These are phyloP conservation scores for Teratosphaeria pseudoeucalypti DNA, from an alignment of 2,329 filamentous ascomycete species.

Conservation along the genomic window DNA sequence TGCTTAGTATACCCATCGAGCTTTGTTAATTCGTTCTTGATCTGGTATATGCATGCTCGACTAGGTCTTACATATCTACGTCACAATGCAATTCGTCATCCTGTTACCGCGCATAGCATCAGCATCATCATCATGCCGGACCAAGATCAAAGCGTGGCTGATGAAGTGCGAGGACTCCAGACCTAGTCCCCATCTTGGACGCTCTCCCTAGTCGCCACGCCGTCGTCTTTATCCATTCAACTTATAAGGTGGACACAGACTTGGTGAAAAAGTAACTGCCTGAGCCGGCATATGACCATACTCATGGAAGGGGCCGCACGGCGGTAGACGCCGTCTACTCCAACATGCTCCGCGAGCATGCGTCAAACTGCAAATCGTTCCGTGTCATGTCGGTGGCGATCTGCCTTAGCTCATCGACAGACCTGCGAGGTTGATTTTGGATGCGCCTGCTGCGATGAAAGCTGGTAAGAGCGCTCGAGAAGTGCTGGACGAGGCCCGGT, in stretches of 20 bases:
- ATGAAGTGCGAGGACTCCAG: not conserved
- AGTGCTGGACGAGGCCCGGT: not conserved
- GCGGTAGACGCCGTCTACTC: not conserved
- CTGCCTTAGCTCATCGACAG: not conserved
- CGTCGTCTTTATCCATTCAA: not conserved
- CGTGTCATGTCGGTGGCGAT: not conserved
- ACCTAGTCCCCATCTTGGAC: not conserved
- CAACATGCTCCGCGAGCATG: not conserved
- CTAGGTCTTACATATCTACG: not conserved
- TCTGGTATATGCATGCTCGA: not conserved
- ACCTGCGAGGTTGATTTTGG: not conserved
- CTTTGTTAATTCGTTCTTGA: not conserved
- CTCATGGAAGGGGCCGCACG: not conserved
- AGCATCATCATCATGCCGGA: too few relatives aligned
- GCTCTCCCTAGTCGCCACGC: not conserved
- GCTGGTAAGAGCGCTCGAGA: not conserved
- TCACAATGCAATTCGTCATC: not conserved
- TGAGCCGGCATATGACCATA: not conserved
- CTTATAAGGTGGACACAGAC: not conserved
- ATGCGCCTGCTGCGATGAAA: not conserved
- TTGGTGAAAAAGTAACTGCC: not conserved
- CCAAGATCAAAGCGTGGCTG: too few relatives aligned
- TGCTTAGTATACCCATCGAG: not conserved
- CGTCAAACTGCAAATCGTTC: not conserved
- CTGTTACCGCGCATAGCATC: too few relatives aligned